phyloP scores from a whole-genome alignment of 2,329 filamentous ascomycete genomes.

The Beauveria sp. region DNA sequence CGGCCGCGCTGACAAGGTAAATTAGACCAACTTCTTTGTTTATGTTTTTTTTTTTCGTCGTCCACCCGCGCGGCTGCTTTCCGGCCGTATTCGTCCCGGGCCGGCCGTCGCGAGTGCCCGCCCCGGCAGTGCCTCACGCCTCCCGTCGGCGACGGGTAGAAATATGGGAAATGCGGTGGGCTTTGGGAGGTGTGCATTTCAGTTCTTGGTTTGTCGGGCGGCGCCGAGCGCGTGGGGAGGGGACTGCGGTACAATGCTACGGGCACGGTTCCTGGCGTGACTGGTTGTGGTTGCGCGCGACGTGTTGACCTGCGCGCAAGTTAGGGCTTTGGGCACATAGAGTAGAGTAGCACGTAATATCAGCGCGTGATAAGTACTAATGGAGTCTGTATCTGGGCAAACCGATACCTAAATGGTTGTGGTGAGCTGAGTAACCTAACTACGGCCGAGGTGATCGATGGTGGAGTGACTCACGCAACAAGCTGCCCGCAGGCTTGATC shows the following conservation, averaged over 20 bases:
- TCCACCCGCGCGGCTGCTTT: background rate
- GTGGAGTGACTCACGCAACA: background rate
- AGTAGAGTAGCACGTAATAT: no score
- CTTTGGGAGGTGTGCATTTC: background rate
- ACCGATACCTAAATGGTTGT: background rate
- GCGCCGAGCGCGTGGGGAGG: constrained; percentile 2
- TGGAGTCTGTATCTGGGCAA: no score
- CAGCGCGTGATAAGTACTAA: no score
- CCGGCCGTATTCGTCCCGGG: background rate
- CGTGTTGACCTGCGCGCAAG: background rate
- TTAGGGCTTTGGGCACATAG: background rate
- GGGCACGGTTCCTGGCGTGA: constrained; percentile 1
- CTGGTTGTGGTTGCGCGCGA: constrained; percentile 6
- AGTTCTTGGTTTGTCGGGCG: background rate
- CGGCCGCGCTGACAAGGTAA: background rate
- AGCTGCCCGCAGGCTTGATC: background rate
- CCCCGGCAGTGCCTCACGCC: background rate
- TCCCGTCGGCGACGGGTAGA: constrained; percentile 3
- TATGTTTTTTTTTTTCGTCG: background rate
- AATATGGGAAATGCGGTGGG: background rate
- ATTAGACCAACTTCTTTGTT: background rate
- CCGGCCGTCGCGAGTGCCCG: background rate
- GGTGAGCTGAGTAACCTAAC: background rate
- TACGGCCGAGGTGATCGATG: background rate
- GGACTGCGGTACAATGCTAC: background rate